These are phyloP conservation scores for Zygotorulaspora florentina DNA, from an alignment of 805 yeast species.

Conservation along the genomic window DNA sequence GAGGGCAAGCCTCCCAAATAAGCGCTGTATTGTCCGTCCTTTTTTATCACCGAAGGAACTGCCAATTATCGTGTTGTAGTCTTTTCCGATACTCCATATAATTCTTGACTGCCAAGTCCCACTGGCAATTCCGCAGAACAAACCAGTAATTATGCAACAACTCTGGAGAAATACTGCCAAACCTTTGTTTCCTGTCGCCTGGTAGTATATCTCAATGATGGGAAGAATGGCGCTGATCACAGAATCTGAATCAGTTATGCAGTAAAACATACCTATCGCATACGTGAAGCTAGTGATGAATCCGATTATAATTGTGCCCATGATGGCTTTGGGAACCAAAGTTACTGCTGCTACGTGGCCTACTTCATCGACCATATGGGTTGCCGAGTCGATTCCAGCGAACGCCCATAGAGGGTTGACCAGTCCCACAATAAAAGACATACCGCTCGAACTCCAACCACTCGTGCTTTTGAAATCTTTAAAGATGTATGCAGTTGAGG, in stretches of 20 bases:
- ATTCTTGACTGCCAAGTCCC: slow-evolving; percentile 68
- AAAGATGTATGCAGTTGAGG: slow-evolving; percentile 51
- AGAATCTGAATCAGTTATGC: slow-evolving; percentile 48
- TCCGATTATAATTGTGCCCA: slow-evolving; percentile 62
- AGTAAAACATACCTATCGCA: slow-evolving; percentile 49
- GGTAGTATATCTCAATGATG: slow-evolving; percentile 57
- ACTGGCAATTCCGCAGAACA: slow-evolving; percentile 56
- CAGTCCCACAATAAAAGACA: slow-evolving; percentile 66
- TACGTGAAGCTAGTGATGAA: slow-evolving; percentile 55
- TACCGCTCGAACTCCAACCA: slow-evolving; percentile 56
- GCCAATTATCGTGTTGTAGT: slow-evolving; percentile 56
- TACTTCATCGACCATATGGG: slow-evolving; percentile 65
- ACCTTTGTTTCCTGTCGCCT: slow-evolving; percentile 48
- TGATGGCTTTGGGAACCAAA: slow-evolving; percentile 57
- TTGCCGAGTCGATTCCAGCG: slow-evolving; percentile 64
- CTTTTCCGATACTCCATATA: slow-evolving; percentile 66
- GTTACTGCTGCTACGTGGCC: slow-evolving; percentile 26
- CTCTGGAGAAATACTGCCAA: slow-evolving; percentile 53
- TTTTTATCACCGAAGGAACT: slow-evolving; percentile 16
- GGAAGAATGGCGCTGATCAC: slow-evolving; percentile 51
- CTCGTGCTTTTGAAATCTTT: slow-evolving; percentile 49
- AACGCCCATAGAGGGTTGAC: slow-evolving; percentile 69
- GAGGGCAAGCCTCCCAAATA: slow-evolving; percentile 11
- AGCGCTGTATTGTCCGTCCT: not conserved
- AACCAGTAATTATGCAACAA: slow-evolving; percentile 49